phyloP scores from a whole-genome alignment of 2,329 filamentous ascomycete species.

The Fusarium udum region DNA sequence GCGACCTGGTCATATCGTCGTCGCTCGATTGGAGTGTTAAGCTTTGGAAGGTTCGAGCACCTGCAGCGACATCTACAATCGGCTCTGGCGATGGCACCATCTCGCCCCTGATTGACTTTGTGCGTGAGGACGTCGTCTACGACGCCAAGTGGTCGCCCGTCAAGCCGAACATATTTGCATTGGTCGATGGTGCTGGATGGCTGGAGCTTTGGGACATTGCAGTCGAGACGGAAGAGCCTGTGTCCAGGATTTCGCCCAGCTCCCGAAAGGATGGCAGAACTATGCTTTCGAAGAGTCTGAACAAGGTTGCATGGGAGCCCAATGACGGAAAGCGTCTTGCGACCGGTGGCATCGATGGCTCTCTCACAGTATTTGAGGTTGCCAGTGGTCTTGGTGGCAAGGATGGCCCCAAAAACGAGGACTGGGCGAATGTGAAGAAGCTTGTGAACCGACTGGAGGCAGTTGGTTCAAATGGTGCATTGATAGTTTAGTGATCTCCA shows the following conservation, averaged over 20 bases:
- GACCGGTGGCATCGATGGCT: conserved; percentile 90
- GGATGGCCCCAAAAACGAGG: conserved; percentile 83
- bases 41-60: conserved; percentile 91
- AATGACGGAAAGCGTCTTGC: conserved; percentile 87
- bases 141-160: conserved; percentile 95
- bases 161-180: conserved; percentile 91
- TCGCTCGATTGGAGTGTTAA: conserved; percentile 98
- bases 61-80: conserved; percentile 74
- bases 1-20: conserved; percentile 90
- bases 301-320: conserved; percentile 94
- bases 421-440: conserved; percentile 94
- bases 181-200: conserved; percentile 91
- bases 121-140: conserved; percentile 95
- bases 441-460: conserved; percentile 80
- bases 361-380: conserved; percentile 93
- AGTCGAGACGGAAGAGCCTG: conserved; percentile 89
- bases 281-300: conserved; percentile 85
- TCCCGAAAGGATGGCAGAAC: conserved; percentile 70
- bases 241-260: conserved; percentile 80
- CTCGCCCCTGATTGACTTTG: conserved; percentile 84
- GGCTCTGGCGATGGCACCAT: conserved; percentile 64
- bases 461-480: conserved; percentile 60
- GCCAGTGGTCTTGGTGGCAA: conserved; percentile 83
- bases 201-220: conserved; percentile 97
- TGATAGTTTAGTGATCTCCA: conserved; percentile 49